Base-by-base conservation (phyloP, 768 basidiomycete genomes). In the Boletus rubroflammeus region DNA sequence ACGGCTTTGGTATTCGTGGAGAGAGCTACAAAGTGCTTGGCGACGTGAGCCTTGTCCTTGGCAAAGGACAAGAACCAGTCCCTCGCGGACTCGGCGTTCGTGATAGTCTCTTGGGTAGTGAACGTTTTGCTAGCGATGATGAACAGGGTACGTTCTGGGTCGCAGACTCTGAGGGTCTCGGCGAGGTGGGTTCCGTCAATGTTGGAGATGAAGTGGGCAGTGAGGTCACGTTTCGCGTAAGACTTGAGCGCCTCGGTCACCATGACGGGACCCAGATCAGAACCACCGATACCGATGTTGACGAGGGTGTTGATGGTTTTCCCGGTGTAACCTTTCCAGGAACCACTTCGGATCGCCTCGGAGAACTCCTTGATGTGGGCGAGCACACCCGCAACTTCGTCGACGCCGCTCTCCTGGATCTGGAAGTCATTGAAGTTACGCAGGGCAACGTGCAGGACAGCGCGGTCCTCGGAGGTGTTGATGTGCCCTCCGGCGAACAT, bases 71-170 rank as follows among this genome's bases (percentile, higher is more conserved):
- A 79, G 88, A 99, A 99, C 97, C 97, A 99, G 46, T 85, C 85
- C 40, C 90, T 82, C 13, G 97, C 97, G 42, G 83, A 88, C 73
- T 91, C 90, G 36, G 97, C 97, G 70, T 99, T 99, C 59, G 97
- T 98, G 76, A 98, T 98, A 17, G 96, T 98, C 79, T 99, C 97
- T 75, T 99, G 96, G 9, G 97, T 99, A 19, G 97, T 99, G 73
- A 98, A 99, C 3, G 97, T 98, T 81, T 99, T 98, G 71, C 84
- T 87, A n/a, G 96, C 96, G 64, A 98, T 88, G 76, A 98, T 96
- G 80, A 98, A 98, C 55, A 99, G 76, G 4, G 97, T 98, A 26
- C 85, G 85, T 73, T 98, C 94, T 1, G 92, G 88, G 71, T 98
- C 80, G 73, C 90, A 92, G 51, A 79, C 64, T 47, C 81, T 79